Evolutionary conservation across 108 stramenopile species (phyloP).

Genomic region (Poteriospumella lacustris): DNA sequence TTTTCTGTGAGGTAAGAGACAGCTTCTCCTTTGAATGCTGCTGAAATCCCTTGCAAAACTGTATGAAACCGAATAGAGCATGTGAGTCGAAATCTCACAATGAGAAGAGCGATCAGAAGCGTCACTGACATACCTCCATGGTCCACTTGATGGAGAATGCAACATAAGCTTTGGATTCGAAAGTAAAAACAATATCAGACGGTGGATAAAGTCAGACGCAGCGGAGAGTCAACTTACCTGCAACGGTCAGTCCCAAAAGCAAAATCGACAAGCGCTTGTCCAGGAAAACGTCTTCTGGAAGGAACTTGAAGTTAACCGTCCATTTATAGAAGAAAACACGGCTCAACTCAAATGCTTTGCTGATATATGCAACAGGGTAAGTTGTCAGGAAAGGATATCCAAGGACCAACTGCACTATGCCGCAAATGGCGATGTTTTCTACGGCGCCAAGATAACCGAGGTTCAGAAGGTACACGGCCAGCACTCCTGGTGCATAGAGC

Average conservation of each 20-base stretch:
- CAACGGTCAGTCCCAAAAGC: constrained; percentile 52
- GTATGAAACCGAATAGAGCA: no score
- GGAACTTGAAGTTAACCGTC: constrained; percentile 95
- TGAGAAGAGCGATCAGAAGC: no score
- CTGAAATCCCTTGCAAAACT: no score
- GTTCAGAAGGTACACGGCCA: constrained; percentile 67
- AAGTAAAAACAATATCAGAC: constrained; percentile 50
- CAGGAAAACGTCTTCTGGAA: constrained; percentile 76
- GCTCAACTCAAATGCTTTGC: constrained; percentile 88
- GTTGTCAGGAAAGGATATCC: constrained; percentile 82
- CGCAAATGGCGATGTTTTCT: constrained; percentile 54
- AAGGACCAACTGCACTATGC: constrained; percentile 67
- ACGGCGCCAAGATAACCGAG: constrained; percentile 42
- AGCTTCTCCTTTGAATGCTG: no score
- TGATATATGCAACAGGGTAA: constrained; percentile 76
- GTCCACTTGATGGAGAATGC: no score
- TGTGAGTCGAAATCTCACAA: no score
- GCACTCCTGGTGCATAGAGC: constrained; percentile 85
- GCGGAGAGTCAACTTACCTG: background rate
- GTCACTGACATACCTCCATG: no score
- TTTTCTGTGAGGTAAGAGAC: no score
- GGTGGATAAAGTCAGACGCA: background rate
- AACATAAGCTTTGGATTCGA: constrained; percentile 61
- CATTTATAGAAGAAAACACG: constrained; percentile 91
- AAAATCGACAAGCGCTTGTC: constrained; percentile 53